Base-by-base conservation (phyloP, 2,329 filamentous ascomycete genomes). In the Cercospora sp. region DNA sequence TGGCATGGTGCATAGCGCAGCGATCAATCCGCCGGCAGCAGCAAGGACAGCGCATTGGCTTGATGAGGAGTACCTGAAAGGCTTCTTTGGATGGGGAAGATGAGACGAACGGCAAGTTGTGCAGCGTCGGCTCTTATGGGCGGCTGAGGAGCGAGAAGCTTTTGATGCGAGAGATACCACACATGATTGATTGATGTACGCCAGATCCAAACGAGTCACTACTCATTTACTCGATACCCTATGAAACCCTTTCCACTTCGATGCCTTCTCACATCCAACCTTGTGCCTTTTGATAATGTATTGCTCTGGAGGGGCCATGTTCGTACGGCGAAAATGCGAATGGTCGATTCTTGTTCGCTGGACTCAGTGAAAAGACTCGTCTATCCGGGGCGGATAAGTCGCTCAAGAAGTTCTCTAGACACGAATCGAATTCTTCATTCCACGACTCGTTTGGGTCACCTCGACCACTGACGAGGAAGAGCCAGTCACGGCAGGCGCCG, bases 1-100 rank as follows among this genome's bases (percentile, higher is more conserved):
- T 23, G 45, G 58, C 26, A 67, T 70, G 63, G 48, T 70, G 9
- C 53, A 58, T 61, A 64, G 67, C 4, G 59, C 69, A 18, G 67
- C 70, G 12, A 57, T 71, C 13, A 67, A 68, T 33, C 59, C 68
- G 16, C 68, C 71, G 6, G 18, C 9, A 2, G 26, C 53, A 26
- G 57, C 26, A 45, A 55, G 48, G 10, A 53, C 57, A 53, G 64
- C 18, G 23, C 51, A 62, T 23, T 68, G 67, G 67, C 60, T 68
- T 3, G 63, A 64, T 20, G 67, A 68, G 36, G 33, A 59, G 30
- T 58, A 58, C 7, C 12, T 68, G 13, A 55, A 53, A 28, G 60
- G 36, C n/a, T 63, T 68, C 45, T 68, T 68, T 20, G 67, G 63
- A 7, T 65, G 67, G 63, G 58, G 39, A 23, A 13, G 64, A 57